phyloP scores from a whole-genome alignment of 2,329 filamentous ascomycete species.

The Hortaea werneckii region DNA sequence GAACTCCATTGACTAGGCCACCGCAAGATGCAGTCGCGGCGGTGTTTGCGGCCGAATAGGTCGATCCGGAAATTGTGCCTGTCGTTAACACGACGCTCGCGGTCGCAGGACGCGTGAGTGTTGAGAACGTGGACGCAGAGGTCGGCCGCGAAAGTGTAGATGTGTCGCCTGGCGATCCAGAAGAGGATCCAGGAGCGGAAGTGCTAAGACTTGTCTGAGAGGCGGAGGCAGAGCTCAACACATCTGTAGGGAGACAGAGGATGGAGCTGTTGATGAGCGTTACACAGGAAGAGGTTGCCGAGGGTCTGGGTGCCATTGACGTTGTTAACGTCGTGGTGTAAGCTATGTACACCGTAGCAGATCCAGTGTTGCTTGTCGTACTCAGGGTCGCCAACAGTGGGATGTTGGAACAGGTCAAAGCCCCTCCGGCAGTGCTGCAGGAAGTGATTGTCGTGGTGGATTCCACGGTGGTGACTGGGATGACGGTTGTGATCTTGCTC shows the following conservation, averaged over 20 bases:
- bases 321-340: conserved; percentile 2
- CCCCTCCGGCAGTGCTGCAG: conserved; percentile 10
- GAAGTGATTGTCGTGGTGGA: conserved; percentile 17
- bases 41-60: not conserved
- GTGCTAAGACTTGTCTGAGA: no score
- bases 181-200: no score
- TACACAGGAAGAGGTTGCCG: not conserved
- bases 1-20: not conserved
- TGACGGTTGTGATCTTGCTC: not conserved
- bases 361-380: not conserved
- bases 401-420: conserved; percentile 6
- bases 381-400: not conserved
- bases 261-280: not conserved
- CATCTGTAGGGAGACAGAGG: not conserved
- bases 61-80: not conserved
- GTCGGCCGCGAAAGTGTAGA: not conserved
- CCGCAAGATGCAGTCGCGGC: not conserved
- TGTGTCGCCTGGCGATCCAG: not conserved
- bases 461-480: conserved; percentile 13
- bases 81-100: not conserved
- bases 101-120: not conserved
- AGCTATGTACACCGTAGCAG: conserved; percentile 3
- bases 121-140: not conserved
- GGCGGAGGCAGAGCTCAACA: not conserved
- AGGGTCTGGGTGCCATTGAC: not conserved